Evolutionary conservation across 768 basidiomycete genomes (phyloP), one percentile per base, ranked within the genome.

Genomic region (Cubamyces lactineus): DNA sequence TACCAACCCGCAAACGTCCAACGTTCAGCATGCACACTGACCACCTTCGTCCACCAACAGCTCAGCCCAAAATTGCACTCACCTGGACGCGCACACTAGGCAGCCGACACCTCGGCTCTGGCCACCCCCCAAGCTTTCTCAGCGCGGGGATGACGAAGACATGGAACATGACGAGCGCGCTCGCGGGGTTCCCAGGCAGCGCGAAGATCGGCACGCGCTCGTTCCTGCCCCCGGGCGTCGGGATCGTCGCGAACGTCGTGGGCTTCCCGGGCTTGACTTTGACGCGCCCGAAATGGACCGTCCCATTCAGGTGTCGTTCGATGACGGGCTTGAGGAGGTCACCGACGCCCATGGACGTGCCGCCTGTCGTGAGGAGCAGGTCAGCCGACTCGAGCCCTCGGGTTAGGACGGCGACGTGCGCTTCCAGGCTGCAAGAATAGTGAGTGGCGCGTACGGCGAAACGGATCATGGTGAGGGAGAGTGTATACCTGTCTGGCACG

Each of bases 241-340:
- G 88, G 24, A 94, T 80, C 13, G 85, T 89, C 0, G 93, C 94
- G 64, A 96, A 95, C 5, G 93, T 94, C 2, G 94, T 96, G 3
- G 94, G 93, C 70, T 95, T 95, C 7, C 92, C 94, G 5, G 82
- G 82, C 61, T 74, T 75, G 69, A 94, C 84, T 23, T 84, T 84
- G 53, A 95, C 91, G 8, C 93, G 82, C 1, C 94, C 94, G 70
- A 96, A 95, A 69, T 95, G 92, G 5, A 94, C 80, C 7, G 81
- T 87, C 0, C 93, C 94, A 16, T 78, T 72, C 57, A 95, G 82
- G 45, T 88, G 81, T 16, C 86, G 84, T 73, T 96, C 94, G 58
- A 96, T 88, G 59, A 94, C 84, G 1, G 94, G 94, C 73, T 96
- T 95, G 42, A 96, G 75, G 21, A 96, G 80, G 72, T 96, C 94